These are phyloP conservation scores for Friedmanniomyces simplex DNA, from an alignment of 495 filamentous ascomycete species.

Conservation along the genomic window DNA sequence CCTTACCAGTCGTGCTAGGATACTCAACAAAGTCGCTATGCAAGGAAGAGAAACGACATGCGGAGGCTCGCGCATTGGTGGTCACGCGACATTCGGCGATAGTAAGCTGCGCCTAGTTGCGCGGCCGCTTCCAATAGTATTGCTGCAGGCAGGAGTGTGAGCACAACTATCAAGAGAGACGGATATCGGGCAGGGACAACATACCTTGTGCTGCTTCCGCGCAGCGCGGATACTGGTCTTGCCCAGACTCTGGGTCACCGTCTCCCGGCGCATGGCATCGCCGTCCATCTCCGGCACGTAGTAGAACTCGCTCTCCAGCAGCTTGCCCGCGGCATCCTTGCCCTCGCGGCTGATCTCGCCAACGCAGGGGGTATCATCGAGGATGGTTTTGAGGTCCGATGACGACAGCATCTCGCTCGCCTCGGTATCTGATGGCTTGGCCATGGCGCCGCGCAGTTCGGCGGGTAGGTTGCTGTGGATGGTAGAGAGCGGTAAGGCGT, in stretches of 20 bases:
- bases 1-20: neutral
- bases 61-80: neutral
- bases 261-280: constrained; percentile 64
- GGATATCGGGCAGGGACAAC: neutral
- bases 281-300: constrained; percentile 87
- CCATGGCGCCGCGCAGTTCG: constrained; percentile 38
- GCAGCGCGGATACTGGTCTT: constrained; percentile 83
- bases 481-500: constrained; percentile 82
- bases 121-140: constrained; percentile 37
- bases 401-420: constrained; percentile 38
- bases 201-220: constrained; percentile 91
- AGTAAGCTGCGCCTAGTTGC: constrained; percentile 13
- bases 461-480: constrained; percentile 76
- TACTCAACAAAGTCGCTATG: constrained; percentile 8
- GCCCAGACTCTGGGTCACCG: constrained; percentile 74
- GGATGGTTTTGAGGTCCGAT: constrained; percentile 51
- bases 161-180: neutral
- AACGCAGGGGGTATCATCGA: constrained; percentile 63
- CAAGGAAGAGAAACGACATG: neutral
- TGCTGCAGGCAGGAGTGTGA: constrained; percentile 24
- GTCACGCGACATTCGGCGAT: neutral
- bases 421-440: constrained; percentile 34
- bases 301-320: constrained; percentile 91
- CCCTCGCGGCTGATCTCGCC: constrained; percentile 82
- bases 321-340: constrained; percentile 92